Percentiles rank a stretch among this genome's conserved stretches.
These are phyloP conservation scores for Scorias spongiosa DNA, from an alignment of 2,329 filamentous ascomycete species.

Conservation along the genomic window DNA sequence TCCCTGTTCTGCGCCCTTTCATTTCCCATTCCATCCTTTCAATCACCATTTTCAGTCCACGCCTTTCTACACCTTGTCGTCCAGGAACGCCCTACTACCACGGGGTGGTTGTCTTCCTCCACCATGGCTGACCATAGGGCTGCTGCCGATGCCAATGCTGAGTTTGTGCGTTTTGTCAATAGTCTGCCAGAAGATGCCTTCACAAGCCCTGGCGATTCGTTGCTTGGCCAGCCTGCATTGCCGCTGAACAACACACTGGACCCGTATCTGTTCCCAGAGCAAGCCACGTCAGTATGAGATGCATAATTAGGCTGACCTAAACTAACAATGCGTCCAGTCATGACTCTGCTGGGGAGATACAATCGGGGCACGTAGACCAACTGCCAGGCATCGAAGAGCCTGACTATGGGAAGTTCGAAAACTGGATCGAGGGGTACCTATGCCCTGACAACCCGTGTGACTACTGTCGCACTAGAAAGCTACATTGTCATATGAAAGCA, in stretches of 20 bases:
- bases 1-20: conserved; percentile 2
- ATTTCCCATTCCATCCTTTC: conserved; percentile 1
- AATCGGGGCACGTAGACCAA: neutral
- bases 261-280: too few species aligned
- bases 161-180: neutral
- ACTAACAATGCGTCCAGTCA: too few species aligned
- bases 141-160: neutral
- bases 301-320: too few species aligned
- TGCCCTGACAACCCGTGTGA: conserved; percentile 31
- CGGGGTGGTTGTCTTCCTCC: neutral
- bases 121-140: neutral
- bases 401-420: conserved; percentile 12
- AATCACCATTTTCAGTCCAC: neutral
- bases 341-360: too few species aligned
- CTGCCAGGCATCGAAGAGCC: conserved; percentile 2
- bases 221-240: neutral
- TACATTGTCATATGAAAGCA: conserved; percentile 30
- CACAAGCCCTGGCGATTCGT: neutral
- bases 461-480: conserved; percentile 30
- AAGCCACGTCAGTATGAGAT: too few species aligned
- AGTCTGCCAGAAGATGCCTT: neutral
- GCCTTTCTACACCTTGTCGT: conserved; percentile 5
- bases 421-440: conserved; percentile 32
- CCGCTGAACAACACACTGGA: neutral
- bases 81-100: neutral